Percentiles rank a stretch among this genome's conserved stretches.
Evolutionary conservation across 2,329 filamentous ascomycete species (phyloP).

Genomic region (Fusarium nodosum): DNA sequence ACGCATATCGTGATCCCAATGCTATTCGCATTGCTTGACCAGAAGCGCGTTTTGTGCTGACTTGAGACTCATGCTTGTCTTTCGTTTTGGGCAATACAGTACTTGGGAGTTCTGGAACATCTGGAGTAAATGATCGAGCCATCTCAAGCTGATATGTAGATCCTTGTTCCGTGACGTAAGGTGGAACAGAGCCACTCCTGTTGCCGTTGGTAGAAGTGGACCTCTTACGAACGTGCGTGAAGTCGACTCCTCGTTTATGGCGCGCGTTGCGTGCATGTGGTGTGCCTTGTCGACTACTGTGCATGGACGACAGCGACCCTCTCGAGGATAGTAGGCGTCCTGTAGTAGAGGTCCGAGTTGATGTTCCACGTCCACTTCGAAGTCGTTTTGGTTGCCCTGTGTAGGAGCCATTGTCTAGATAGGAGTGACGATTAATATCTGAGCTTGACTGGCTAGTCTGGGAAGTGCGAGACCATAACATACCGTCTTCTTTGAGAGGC

Average conservation of each 20-base stretch:
- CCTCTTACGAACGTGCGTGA: slow-evolving; percentile 63
- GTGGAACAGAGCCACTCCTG: slow-evolving; percentile 34
- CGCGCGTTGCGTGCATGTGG: slow-evolving; percentile 60
- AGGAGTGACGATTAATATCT: slow-evolving; percentile 71
- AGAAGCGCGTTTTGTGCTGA: slow-evolving; percentile 21
- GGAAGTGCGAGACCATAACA: slow-evolving; percentile 57
- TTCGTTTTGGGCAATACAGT: slow-evolving; percentile 48
- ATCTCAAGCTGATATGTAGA: slow-evolving; percentile 41
- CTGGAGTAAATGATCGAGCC: slow-evolving; percentile 50
- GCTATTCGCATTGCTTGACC: slow-evolving; percentile 22
- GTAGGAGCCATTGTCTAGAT: slow-evolving; percentile 48
- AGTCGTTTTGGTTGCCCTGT: slow-evolving; percentile 51
- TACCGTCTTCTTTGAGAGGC: slow-evolving; percentile 80
- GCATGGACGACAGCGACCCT: slow-evolving; percentile 65
- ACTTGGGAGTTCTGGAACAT: slow-evolving; percentile 47
- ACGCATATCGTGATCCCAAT: slow-evolving; percentile 47
- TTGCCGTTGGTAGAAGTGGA: slow-evolving; percentile 51
- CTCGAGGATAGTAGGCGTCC: slow-evolving; percentile 53
- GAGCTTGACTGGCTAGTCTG: slow-evolving; percentile 75
- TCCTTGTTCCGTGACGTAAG: slow-evolving; percentile 41
- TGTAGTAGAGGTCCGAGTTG: slow-evolving; percentile 49
- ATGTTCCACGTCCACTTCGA: slow-evolving; percentile 53
- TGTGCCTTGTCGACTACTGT: slow-evolving; percentile 60
- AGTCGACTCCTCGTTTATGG: slow-evolving; percentile 68
- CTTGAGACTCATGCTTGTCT: slow-evolving; percentile 13